Conservation (phyloP, 2,329 filamentous ascomycete genomes). For the Cryphonectria radicalis region DNA sequence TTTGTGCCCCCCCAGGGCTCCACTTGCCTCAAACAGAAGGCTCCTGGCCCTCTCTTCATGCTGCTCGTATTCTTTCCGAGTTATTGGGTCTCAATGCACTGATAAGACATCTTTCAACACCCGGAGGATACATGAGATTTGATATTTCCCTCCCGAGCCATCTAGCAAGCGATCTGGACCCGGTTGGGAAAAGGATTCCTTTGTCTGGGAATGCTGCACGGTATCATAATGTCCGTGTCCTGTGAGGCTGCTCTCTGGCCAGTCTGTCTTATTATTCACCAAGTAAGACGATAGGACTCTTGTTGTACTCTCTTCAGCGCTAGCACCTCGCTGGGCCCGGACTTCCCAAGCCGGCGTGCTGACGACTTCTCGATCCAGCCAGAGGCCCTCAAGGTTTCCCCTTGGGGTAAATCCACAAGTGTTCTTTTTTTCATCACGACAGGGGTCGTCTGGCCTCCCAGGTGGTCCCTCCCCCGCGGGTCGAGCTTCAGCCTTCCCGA, state of each 20-base stretch:
- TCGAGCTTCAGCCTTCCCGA: constrained; percentile 3
- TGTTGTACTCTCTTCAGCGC: not conserved
- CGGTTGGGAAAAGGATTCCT: constrained; percentile 26
- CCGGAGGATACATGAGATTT: not conserved
- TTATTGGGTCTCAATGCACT: not conserved
- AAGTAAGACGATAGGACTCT: not conserved
- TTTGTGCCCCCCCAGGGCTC: not conserved
- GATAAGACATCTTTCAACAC: not conserved
- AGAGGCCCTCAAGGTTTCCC: not conserved
- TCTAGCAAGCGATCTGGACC: constrained; percentile 12
- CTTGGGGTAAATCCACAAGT: not conserved
- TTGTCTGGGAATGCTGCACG: not conserved
- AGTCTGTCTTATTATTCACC: not conserved
- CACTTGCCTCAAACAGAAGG: constrained; percentile 23
- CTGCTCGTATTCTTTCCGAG: not conserved
- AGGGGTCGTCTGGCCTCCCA: not conserved
- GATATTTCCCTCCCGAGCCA: constrained; percentile 13
- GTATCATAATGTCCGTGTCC: not conserved
- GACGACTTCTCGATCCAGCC: not conserved
- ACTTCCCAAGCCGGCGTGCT: not conserved
- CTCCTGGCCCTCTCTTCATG: constrained; percentile 11
- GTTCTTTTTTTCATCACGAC: not conserved
- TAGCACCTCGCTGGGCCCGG: not conserved
- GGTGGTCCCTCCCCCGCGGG: constrained; percentile 7
- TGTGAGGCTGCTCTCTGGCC: not conserved